A percentile compares a stretch with the other conserved stretches of the same genome.
Conservation (phyloP, 2,329 filamentous ascomycete species). For the Fusarium sororula region DNA sequence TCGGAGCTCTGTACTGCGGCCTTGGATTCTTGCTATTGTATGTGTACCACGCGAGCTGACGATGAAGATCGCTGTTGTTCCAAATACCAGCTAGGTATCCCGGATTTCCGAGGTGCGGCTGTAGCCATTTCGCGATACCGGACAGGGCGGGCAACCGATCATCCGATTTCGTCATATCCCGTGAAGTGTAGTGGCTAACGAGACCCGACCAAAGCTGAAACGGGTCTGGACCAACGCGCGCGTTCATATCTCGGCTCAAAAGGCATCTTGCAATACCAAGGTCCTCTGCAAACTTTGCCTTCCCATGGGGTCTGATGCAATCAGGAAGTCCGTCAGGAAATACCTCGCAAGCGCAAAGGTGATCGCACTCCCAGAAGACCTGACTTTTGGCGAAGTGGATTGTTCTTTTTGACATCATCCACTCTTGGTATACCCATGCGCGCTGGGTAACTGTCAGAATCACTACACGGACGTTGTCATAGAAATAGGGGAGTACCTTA, state of each 20-base stretch:
- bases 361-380: neutral
- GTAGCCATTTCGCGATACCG: neutral
- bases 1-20: neutral
- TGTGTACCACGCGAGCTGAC: neutral
- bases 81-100: neutral
- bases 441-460: neutral
- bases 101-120: neutral
- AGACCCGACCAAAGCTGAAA: neutral
- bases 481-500: rapidly evolving
- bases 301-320: rapidly evolving
- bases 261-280: neutral
- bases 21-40: neutral
- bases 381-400: neutral
- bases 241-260: neutral
- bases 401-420: neutral
- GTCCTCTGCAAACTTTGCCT: neutral
- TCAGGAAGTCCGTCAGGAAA: neutral
- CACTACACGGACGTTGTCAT: rapidly evolving
- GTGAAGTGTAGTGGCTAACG: neutral
- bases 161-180: rapidly evolving
- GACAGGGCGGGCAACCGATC: neutral
- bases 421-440: neutral
- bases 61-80: neutral
- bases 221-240: too few relatives aligned
- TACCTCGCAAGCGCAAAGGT: neutral